These are phyloP conservation scores for Tuber borchii DNA, from an alignment of 495 filamentous ascomycete species.

Conservation along the genomic window DNA sequence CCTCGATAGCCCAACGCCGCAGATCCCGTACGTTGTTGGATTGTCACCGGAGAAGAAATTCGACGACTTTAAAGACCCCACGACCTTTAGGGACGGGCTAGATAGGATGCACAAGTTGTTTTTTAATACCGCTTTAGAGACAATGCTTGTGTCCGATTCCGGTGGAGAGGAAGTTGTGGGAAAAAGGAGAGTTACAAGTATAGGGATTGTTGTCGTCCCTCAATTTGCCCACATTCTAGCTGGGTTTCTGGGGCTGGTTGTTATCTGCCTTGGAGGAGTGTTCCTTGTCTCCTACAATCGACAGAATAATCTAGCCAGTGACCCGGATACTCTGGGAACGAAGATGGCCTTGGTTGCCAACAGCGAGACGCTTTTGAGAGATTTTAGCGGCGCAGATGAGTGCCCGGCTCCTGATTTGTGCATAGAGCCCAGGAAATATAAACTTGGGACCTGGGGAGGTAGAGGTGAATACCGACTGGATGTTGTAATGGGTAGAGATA, in stretches of 20 bases:
- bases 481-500: too few species aligned
- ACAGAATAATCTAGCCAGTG: too few species aligned
- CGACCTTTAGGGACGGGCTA: conserved; percentile 36
- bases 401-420: conserved; percentile 3
- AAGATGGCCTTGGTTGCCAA: conserved; percentile 41
- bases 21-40: neutral
- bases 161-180: neutral
- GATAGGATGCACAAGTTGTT: conserved; percentile 43
- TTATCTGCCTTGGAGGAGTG: too few species aligned
- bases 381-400: conserved; percentile 30
- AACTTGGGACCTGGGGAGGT: conserved; percentile 12
- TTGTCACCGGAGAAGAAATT: neutral
- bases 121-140: conserved; percentile 40
- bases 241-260: too few species aligned
- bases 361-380: conserved; percentile 14
- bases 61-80: conserved; percentile 38
- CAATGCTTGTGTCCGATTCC: neutral
- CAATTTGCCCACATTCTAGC: too few species aligned
- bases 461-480: conserved; percentile 7
- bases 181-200: conserved; percentile 11
- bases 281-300: too few species aligned
- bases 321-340: conserved; percentile 23
- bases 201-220: conserved; percentile 35
- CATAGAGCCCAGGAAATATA: conserved; percentile 2
- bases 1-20: conserved; percentile 20